A percentile compares a stretch with the other conserved stretches of the same genome.
Conservation (phyloP, 2,329 filamentous ascomycete genomes). For the Exserohilum rostratum region DNA sequence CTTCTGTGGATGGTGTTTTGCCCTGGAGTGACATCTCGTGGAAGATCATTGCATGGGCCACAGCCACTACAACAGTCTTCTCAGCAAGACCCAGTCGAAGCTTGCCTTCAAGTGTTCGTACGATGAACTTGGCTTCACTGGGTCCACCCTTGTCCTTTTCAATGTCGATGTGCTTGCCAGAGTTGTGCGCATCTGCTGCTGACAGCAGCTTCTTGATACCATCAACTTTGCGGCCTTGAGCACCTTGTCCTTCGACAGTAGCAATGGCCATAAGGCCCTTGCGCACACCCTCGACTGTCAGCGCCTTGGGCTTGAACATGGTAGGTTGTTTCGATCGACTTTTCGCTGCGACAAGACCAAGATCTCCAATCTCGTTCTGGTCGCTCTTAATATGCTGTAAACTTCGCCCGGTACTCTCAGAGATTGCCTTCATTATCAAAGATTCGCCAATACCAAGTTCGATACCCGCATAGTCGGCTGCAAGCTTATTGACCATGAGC, state of each 20-base stretch:
- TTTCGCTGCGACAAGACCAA: conserved; percentile 93
- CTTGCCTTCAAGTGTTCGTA: conserved; percentile 94
- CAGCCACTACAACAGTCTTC: conserved; percentile 84
- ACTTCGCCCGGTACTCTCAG: conserved; percentile 88
- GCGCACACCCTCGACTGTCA: conserved; percentile 86
- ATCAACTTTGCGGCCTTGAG: conserved; percentile 89
- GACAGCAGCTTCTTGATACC: conserved; percentile 97
- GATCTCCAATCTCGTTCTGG: conserved; percentile 94
- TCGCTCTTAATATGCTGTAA: conserved; percentile 90
- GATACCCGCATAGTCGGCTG: conserved; percentile 93
- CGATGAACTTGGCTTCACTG: conserved; percentile 92
- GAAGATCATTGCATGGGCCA: conserved; percentile 85
- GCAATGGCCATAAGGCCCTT: conserved; percentile 88
- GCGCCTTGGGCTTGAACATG: conserved; percentile 95
- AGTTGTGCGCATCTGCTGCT: conserved; percentile 75
- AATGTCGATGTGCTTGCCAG: conserved; percentile 75
- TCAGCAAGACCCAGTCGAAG: conserved; percentile 89
- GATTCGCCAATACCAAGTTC: conserved; percentile 99
- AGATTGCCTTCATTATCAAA: conserved; percentile 97
- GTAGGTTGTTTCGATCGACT: conserved; percentile 93
- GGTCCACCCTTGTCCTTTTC: conserved; percentile 89
- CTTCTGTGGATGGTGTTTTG: conserved; percentile 72
- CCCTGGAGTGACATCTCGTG: conserved; percentile 78
- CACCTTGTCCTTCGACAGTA: conserved; percentile 81
- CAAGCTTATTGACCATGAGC: conserved; percentile 97